Evolutionary conservation across 2,329 filamentous ascomycete genomes (phyloP), one percentile per base, ranked within the genome.

Genomic region (Diaporthe ilicicola): DNA sequence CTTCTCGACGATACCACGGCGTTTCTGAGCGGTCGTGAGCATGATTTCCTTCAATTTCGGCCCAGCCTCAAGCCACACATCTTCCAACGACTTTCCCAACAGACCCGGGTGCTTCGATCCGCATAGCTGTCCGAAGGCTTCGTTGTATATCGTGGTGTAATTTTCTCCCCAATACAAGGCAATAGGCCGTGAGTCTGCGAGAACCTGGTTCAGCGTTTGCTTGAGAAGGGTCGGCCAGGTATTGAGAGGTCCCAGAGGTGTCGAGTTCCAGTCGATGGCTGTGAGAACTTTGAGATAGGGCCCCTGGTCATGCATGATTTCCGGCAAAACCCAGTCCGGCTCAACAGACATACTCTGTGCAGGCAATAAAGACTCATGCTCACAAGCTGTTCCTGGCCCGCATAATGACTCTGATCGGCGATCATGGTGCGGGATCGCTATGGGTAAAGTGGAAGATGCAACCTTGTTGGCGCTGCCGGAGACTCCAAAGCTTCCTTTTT

Each of bases 131-230:
- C 88, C 85, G 75, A 91, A 92, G 0, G 90, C 88, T 77, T 92
- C 90, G 73, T 92, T 92, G 79, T 92, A 92, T 4, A 92, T 87
- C 9, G 89, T 88, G 27, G 90, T 85, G 56, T 89, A 83, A 42
- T 91, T 46, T 15, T 70, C 61, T 4, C 72, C 72, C 89, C 89
- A 91, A 75, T 90, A 91, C 79, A 90, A 85, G 12, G 87, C 87
- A 24, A 86, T 85, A 4, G 87, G 86, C 19, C 80, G 77, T 32
- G 80, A 81, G 75, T 85, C 82, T 32, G 80, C 79, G 37, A 84
- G 76, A 44, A 83, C 79, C 66, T 84, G 79, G 70, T 81, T 80
- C 70, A 82, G 78, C 1, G 78, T 79, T 55, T 85, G 82, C 42
- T 84, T 82, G 24, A 88, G 81, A 19, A 81, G 79, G 2, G 77